Percentiles rank a stretch among this genome's conserved stretches.
Conservation (phyloP, 1,139 yeast genomes). For the Petasospora rhodanensis region DNA sequence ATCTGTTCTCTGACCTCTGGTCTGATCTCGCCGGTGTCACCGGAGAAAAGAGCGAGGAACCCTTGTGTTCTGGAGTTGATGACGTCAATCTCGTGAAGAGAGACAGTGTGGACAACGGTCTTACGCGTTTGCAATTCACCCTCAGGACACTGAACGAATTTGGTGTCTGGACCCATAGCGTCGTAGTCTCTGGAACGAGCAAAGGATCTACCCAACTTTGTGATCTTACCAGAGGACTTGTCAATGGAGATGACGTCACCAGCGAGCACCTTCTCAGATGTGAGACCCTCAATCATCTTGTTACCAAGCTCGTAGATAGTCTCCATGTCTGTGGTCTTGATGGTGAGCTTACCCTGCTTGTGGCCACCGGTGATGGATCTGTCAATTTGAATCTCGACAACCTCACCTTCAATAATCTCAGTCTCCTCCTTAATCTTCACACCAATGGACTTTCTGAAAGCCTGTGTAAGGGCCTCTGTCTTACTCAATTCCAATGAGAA, state of each 20-base stretch:
- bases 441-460: conserved; percentile 93
- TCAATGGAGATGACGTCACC: conserved; percentile 97
- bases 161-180: conserved; percentile 98
- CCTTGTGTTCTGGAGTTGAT: conserved; percentile 98
- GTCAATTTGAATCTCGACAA: conserved; percentile 96
- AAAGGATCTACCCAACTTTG: conserved; percentile 92
- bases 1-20: conserved; percentile 96
- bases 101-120: conserved; percentile 93
- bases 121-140: conserved; percentile 96
- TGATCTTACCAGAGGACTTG: conserved; percentile 90
- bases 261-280: conserved; percentile 93
- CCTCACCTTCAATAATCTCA: conserved; percentile 97
- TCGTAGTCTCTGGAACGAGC: conserved; percentile 97
- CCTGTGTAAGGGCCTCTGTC: conserved; percentile 94
- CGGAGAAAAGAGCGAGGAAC: conserved; percentile 89
- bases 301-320: conserved; percentile 95
- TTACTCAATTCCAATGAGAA: conserved; percentile 87
- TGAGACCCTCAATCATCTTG: conserved; percentile 94
- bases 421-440: conserved; percentile 95
- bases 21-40: conserved; percentile 97
- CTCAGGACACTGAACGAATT: conserved; percentile 97
- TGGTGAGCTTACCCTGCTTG: conserved; percentile 95
- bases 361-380: conserved; percentile 96
- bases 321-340: conserved; percentile 98
- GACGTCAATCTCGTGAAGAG: conserved; percentile 96